phyloP scores from a whole-genome alignment of 192 early-diverging fungal genomes.

The Backusella morwellensis region DNA sequence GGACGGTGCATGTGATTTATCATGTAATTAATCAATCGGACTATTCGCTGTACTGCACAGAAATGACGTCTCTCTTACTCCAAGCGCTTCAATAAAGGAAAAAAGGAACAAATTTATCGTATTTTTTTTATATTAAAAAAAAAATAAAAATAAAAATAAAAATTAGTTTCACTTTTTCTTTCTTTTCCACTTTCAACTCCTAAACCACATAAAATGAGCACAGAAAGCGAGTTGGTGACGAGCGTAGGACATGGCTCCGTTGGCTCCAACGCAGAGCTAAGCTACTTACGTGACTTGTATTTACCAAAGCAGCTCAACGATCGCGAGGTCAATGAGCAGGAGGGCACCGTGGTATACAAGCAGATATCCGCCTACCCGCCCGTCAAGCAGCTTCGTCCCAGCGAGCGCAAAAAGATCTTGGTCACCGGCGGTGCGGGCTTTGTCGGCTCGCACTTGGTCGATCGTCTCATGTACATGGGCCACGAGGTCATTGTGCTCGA shows the following conservation, averaged over 20 bases:
- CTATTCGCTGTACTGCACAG: too few species aligned
- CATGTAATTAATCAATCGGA: too few species aligned
- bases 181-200: neutral
- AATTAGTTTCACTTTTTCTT: neutral
- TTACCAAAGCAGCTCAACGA: slow-evolving; percentile 30
- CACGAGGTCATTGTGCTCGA: slow-evolving; percentile 79
- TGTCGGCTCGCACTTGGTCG: slow-evolving; percentile 81
- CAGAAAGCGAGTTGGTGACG: slow-evolving; percentile 3
- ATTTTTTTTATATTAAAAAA: too few species aligned
- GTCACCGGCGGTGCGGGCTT: slow-evolving; percentile 90
- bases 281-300: slow-evolving; percentile 35
- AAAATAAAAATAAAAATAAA: too few species aligned
- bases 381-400: slow-evolving; percentile 50
- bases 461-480: slow-evolving; percentile 79
- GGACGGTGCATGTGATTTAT: too few species aligned
- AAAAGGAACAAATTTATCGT: too few species aligned
- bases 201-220: neutral
- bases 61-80: too few species aligned
- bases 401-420: slow-evolving; percentile 67
- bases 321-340: slow-evolving; percentile 19
- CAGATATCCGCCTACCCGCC: slow-evolving; percentile 49
- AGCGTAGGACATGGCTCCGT: slow-evolving; percentile 36
- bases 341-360: slow-evolving; percentile 44
- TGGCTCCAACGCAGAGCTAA: slow-evolving; percentile 35
- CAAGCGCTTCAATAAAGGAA: too few species aligned